phyloP scores from a whole-genome alignment of 257 asterid genomes.

The Gentiana straminea region DNA sequence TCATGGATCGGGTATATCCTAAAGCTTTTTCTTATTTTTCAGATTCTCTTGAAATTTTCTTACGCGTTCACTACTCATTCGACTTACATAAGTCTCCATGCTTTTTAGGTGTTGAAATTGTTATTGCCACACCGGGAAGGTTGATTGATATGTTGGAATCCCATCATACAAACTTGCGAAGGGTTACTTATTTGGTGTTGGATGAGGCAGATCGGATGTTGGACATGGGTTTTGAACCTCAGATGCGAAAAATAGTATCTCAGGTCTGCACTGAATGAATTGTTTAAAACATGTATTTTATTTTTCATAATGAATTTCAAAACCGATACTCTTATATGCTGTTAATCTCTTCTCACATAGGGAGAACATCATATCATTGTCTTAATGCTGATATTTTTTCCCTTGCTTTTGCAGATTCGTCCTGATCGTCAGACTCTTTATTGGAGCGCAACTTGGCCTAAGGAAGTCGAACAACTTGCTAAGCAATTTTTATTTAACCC shows the following conservation, averaged over 20 bases:
- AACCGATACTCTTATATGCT: too few relatives aligned
- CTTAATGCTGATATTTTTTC: too few relatives aligned
- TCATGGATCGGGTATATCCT: conserved; percentile 99
- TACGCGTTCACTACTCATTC: conserved; percentile 5
- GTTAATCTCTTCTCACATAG: too few relatives aligned
- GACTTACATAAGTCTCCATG: conserved; percentile 11
- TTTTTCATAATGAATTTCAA: too few relatives aligned
- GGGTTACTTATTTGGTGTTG: conserved; percentile 88
- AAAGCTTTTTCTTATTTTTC: conserved; percentile 37
- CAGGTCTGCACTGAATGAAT: conserved; percentile 36
- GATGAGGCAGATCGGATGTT: conserved; percentile 97
- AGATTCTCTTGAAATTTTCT: conserved; percentile 12
- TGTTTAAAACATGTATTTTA: background rate
- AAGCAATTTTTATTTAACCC: conserved; percentile 61
- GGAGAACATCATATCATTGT: too few relatives aligned
- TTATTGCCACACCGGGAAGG: conserved; percentile 96
- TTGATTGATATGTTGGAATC: conserved; percentile 90
- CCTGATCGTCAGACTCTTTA: conserved; percentile 97
- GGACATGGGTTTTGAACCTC: conserved; percentile 97
- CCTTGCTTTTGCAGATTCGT: conserved; percentile 57
- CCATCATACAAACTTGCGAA: conserved; percentile 75
- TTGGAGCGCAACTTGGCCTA: conserved; percentile 99
- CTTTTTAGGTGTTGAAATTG: conserved; percentile 70
- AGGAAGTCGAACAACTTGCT: conserved; percentile 97
- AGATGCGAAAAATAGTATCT: conserved; percentile 68